phyloP scores from a whole-genome alignment of 768 basidiomycete species.

The Psilocybe tampanensis region DNA sequence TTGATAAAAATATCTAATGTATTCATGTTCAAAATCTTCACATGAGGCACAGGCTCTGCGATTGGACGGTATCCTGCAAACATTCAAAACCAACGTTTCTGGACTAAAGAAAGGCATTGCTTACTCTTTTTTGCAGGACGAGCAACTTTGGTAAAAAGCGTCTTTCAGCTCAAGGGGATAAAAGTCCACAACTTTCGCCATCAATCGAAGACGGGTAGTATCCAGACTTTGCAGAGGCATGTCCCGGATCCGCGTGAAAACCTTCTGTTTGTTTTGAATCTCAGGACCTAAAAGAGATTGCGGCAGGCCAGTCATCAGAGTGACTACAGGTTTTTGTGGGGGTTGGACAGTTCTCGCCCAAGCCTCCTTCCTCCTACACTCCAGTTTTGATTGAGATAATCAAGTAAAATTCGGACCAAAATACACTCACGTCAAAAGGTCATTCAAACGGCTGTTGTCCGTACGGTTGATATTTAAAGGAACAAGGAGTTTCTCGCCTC shows the following conservation, averaged over 20 bases:
- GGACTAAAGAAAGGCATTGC: constrained; percentile 17
- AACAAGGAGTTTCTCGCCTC: constrained; percentile 45
- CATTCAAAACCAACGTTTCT: not conserved
- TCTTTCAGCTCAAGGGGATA: constrained; percentile 53
- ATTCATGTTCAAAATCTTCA: constrained; percentile 52
- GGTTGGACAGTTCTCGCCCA: not conserved
- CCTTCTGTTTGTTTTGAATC: constrained; percentile 4
- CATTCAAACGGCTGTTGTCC: constrained; percentile 40
- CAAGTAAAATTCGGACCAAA: not conserved
- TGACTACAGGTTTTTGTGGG: not conserved
- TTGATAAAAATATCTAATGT: constrained; percentile 48
- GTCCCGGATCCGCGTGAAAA: constrained; percentile 37
- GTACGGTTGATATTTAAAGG: constrained; percentile 39
- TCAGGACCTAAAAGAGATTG: not conserved
- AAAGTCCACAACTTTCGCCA: constrained; percentile 57
- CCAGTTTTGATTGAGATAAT: constrained; percentile 28
- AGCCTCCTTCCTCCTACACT: constrained; percentile 23
- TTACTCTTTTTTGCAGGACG: constrained; percentile 54
- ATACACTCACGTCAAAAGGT: constrained; percentile 43
- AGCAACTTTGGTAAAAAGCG: constrained; percentile 51
- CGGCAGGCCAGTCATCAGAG: not conserved
- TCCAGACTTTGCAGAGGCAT: constrained; percentile 31
- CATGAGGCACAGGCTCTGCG: constrained; percentile 53
- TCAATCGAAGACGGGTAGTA: constrained; percentile 42
- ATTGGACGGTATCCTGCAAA: constrained; percentile 43